These are phyloP conservation scores for Zarea fungicola DNA, from an alignment of 2,329 filamentous ascomycete genomes.

Conservation along the genomic window DNA sequence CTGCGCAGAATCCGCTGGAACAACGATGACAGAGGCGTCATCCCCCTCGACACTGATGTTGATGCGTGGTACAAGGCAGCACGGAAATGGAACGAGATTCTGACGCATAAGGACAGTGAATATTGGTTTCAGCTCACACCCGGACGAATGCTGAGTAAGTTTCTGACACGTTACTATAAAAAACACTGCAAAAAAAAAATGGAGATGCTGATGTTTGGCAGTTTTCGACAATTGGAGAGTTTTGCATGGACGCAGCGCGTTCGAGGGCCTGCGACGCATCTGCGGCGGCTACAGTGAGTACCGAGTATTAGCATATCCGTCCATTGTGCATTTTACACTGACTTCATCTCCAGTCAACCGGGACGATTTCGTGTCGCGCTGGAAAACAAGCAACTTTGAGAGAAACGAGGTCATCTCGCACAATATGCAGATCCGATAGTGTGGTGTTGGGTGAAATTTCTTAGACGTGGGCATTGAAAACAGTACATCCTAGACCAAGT, in stretches of 20 bases:
- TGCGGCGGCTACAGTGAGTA: slow-evolving; percentile 88
- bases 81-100: slow-evolving; percentile 63
- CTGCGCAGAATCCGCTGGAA: slow-evolving; percentile 79
- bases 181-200: no score
- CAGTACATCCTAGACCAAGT: no score
- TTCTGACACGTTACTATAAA: neutral
- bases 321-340: neutral
- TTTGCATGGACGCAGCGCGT: slow-evolving; percentile 77
- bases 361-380: slow-evolving; percentile 76
- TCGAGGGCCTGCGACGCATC: slow-evolving; percentile 78
- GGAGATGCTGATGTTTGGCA: no score
- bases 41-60: slow-evolving; percentile 50
- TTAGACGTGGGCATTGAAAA: neutral
- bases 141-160: slow-evolving; percentile 69
- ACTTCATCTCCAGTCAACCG: slow-evolving; percentile 56
- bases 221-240: slow-evolving; percentile 98
- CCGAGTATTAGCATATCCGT: no score
- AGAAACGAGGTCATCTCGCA: slow-evolving; percentile 38
- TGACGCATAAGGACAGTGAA: slow-evolving; percentile 60
- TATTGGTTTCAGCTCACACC: slow-evolving; percentile 79
- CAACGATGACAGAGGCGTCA: slow-evolving; percentile 75
- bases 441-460: neutral
- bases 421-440: slow-evolving; percentile 26
- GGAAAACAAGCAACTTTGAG: slow-evolving; percentile 63
- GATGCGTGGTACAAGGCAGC: slow-evolving; percentile 75